A percentile compares a stretch with the other conserved stretches of the same genome.
These are phyloP conservation scores for Davidsoniella australis DNA, from an alignment of 2,329 filamentous ascomycete genomes.

Conservation along the genomic window DNA sequence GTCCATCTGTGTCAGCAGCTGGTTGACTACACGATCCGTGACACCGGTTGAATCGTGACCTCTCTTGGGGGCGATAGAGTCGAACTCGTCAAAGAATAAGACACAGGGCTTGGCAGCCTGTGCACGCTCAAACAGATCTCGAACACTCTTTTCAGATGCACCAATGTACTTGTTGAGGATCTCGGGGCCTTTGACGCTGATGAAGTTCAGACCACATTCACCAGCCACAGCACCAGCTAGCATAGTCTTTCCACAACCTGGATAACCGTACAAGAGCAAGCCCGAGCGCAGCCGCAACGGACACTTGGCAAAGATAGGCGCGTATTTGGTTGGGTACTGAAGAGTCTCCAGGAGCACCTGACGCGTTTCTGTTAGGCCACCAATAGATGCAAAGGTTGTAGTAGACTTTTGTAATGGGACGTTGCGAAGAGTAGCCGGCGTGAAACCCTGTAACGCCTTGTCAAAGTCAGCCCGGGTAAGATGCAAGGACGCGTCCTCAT, in stretches of 20 bases:
- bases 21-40: constrained; percentile 96
- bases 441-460: constrained; percentile 76
- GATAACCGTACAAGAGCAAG: constrained; percentile 82
- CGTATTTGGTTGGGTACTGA: constrained; percentile 94
- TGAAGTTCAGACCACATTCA: constrained; percentile 95
- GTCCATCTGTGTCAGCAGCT: constrained; percentile 97
- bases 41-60: constrained; percentile 95
- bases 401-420: constrained; percentile 87
- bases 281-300: constrained; percentile 88
- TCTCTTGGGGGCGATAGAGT: constrained; percentile 91
- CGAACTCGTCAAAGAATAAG: constrained; percentile 97
- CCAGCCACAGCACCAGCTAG: constrained; percentile 93
- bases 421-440: constrained; percentile 82
- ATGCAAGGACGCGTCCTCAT: constrained; percentile 34
- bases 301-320: constrained; percentile 91
- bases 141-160: constrained; percentile 87
- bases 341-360: constrained; percentile 87
- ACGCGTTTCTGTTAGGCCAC: constrained; percentile 70
- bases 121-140: constrained; percentile 86
- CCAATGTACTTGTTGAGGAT: constrained; percentile 99
- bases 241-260: constrained; percentile 90
- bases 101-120: constrained; percentile 84
- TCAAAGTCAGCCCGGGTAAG: constrained; percentile 65
- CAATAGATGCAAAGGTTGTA: constrained; percentile 83
- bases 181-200: constrained; percentile 93